Evolutionary conservation across 1,284 basidiomycete genomes (phyloP).

Genomic region (Kwoniella shivajii): DNA sequence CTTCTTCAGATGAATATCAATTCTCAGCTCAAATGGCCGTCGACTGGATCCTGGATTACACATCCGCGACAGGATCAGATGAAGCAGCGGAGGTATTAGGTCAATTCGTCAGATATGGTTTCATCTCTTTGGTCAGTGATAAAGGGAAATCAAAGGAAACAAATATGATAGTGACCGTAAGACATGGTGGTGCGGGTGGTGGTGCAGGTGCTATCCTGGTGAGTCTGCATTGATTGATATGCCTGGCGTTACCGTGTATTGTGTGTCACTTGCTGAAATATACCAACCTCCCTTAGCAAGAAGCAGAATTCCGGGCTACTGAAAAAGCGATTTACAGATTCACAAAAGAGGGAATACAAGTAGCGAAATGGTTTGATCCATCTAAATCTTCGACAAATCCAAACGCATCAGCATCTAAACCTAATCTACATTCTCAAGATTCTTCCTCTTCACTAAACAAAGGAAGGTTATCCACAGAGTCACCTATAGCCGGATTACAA

Average conservation of each 20-base stretch:
- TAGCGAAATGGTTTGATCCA: conserved; percentile 74
- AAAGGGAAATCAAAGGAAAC: conserved; percentile 76
- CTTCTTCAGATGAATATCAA: conserved; percentile 62
- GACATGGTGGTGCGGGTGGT: conserved; percentile 48
- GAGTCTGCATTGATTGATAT: conserved; percentile 29
- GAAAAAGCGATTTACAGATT: conserved; percentile 92
- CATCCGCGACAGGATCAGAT: conserved; percentile 91
- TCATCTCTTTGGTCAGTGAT: conserved; percentile 73
- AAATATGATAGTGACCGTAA: conserved; percentile 82
- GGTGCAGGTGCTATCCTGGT: conserved; percentile 48
- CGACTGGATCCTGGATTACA: conserved; percentile 97
- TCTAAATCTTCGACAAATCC: conserved; percentile 7
- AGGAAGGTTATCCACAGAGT: conserved; percentile 9
- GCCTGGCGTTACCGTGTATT: neutral
- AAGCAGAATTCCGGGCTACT: conserved; percentile 92
- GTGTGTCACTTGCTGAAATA: neutral
- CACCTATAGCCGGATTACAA: neutral
- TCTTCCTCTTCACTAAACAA: conserved; percentile 14
- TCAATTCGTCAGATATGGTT: conserved; percentile 94
- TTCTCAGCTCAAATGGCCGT: conserved; percentile 84
- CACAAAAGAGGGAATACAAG: conserved; percentile 82
- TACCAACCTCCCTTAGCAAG: conserved; percentile 60
- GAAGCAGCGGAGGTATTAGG: conserved; percentile 97
- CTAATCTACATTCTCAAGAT: conserved; percentile 23
- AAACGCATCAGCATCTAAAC: conserved; percentile 14